phyloP scores from a whole-genome alignment of 2,329 filamentous ascomycete species.

The Neopestalotiopsis clavispora region DNA sequence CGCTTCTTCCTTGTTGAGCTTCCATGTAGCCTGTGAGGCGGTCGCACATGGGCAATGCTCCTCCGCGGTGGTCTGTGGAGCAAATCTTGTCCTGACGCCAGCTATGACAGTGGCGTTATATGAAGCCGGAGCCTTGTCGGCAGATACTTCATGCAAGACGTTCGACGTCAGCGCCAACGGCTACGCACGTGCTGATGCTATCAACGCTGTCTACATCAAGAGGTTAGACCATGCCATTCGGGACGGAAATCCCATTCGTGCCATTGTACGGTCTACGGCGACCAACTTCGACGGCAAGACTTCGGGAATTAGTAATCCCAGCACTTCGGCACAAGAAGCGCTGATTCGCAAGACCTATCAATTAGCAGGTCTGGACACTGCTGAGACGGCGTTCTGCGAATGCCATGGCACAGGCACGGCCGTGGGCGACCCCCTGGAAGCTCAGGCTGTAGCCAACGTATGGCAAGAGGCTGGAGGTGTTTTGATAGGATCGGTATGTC shows the following conservation, averaged over 20 bases:
- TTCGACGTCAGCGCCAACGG: constrained; percentile 46
- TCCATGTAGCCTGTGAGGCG: constrained; percentile 39
- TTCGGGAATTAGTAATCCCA: neutral
- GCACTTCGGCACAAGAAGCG: constrained; percentile 2
- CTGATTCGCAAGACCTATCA: constrained; percentile 8
- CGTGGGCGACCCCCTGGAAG: constrained; percentile 14
- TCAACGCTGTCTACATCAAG: constrained; percentile 45
- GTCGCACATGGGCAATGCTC: constrained; percentile 29
- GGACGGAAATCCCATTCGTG: constrained; percentile 43
- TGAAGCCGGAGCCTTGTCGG: constrained; percentile 23
- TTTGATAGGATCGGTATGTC: neutral
- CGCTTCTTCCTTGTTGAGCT: constrained; percentile 35
- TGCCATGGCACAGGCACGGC: constrained; percentile 16
- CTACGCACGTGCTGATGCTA: constrained; percentile 50
- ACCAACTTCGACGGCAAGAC: constrained; percentile 10
- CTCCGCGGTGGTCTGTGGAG: constrained; percentile 35
- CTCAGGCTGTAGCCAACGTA: constrained; percentile 23
- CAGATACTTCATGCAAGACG: constrained; percentile 27
- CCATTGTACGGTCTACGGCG: constrained; percentile 31
- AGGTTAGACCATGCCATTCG: constrained; percentile 42
- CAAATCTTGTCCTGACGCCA: constrained; percentile 33
- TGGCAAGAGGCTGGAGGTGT: constrained; percentile 27
- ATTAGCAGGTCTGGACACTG: neutral
- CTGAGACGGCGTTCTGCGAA: constrained; percentile 12
- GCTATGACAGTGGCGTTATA: constrained; percentile 24